phyloP scores from a whole-genome alignment of 495 filamentous ascomycete genomes.

The Podospora fimiseda region DNA sequence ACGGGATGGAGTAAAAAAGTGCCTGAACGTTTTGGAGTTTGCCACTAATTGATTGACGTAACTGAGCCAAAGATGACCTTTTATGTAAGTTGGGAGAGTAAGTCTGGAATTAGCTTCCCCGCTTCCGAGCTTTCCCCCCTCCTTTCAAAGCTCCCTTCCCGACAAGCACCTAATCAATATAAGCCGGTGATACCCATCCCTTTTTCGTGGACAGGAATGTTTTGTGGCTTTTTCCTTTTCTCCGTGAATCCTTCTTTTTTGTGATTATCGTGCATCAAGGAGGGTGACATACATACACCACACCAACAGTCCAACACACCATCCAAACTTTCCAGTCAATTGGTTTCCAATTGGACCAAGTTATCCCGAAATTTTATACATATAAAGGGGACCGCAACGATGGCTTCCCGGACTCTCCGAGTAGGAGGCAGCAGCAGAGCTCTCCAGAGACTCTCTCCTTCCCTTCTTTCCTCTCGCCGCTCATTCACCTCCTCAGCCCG shows the following conservation, averaged over 20 bases:
- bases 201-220: too few relatives aligned
- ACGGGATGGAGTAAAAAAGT: too few relatives aligned
- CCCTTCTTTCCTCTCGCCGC: conserved; percentile 11
- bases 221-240: conserved; percentile 1
- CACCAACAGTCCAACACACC: too few relatives aligned
- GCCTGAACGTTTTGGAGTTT: neutral
- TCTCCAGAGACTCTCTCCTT: conserved; percentile 5
- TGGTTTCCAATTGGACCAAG: too few relatives aligned
- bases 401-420: conserved; percentile 12
- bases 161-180: conserved; percentile 7
- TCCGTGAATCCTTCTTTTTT: neutral
- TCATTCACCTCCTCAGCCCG: conserved; percentile 24
- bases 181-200: conserved; percentile 19
- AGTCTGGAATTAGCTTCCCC: neutral
- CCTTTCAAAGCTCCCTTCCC: neutral
- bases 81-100: too few relatives aligned
- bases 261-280: too few relatives aligned
- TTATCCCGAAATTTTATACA: too few relatives aligned
- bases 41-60: neutral
- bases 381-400: conserved; percentile 7
- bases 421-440: conserved; percentile 9
- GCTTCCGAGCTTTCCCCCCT: neutral
- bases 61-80: too few relatives aligned
- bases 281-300: too few relatives aligned
- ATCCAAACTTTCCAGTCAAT: too few relatives aligned